Evolutionary conservation across 2,329 filamentous ascomycete genomes (phyloP), one percentile per base, ranked within the genome.

Genomic region (Curvularia sp.): DNA sequence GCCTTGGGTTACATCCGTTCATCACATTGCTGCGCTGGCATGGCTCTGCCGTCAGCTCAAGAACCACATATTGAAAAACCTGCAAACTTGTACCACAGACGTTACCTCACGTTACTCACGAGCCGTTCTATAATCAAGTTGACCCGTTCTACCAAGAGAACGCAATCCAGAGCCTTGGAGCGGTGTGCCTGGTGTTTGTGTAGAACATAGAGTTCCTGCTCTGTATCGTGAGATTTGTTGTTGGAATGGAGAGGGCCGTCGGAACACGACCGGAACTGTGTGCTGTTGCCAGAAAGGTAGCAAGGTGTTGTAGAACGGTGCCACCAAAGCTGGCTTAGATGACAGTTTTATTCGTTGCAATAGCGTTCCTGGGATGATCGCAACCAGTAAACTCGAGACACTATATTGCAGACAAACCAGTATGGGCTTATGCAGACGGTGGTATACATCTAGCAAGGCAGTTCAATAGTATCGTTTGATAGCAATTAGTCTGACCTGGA

Each of bases 1-100:
- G 54, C 49, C 45, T 58, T 38, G 57, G 28, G 60, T 60, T 45
- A 30, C 59, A 59, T 54, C 52, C 51, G 53, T 34, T 34, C 39
- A 19, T 19, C 42, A 25, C 30, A 23, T 23, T 46, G 49, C 28
- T 48, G 34, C 38, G 21, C 57, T 41, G 18, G 38, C 52, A 41
- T 38, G 43, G 25, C n/a, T 49, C 23, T 46, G 18, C 23, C 18
- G 53, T 45, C 41, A 38, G 46, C 39, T 41, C 21, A 18, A 30
- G 8, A 25, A 38, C 19, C 53, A 49, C 48, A 49, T 10, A 25
- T 19, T 13, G 42, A 6, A 6, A 39, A 32, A 15, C 53, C 21
- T 23, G 18, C 18, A 25, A 15, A 25, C 23, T 27, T 36, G 38
- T 36, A 49, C 47, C 46, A 49, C 27, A 21, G 30, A 21, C 47